Conservation (phyloP, 164 flowering plant species). For the Cinnamomum chago region DNA sequence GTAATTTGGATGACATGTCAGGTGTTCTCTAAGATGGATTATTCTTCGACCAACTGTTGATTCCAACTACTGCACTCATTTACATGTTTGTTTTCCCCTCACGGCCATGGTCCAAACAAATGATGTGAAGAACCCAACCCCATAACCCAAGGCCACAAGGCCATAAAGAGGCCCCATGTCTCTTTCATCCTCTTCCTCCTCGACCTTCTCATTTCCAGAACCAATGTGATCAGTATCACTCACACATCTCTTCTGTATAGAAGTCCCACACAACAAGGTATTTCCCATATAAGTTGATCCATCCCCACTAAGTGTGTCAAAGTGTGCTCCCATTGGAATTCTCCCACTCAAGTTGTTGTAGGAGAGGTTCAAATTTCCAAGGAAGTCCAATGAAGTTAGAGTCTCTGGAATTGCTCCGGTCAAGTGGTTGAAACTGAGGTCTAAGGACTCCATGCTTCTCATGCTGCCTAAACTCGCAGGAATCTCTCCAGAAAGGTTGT, state of each 20-base stretch:
- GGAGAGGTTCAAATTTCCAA: constrained; percentile 7
- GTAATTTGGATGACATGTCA: too few species aligned
- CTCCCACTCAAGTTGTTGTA: constrained; percentile 21
- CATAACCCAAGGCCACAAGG: constrained; percentile 5
- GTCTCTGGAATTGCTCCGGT: neutral
- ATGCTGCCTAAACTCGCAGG: constrained; percentile 5
- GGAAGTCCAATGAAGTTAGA: constrained; percentile 12
- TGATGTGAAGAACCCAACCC: constrained; percentile 12
- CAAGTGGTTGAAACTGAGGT: neutral
- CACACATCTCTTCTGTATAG: neutral
- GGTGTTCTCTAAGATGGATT: too few species aligned
- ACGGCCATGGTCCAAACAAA: neutral
- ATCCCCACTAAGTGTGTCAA: constrained; percentile 11
- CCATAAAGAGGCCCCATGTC: neutral
- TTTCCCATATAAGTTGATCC: constrained; percentile 17
- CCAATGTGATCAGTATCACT: neutral
- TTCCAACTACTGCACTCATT: too few species aligned
- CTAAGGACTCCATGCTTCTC: neutral
- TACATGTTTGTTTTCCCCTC: too few species aligned
- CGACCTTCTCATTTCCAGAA: neutral
- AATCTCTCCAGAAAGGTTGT: constrained; percentile 10
- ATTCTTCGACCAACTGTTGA: too few species aligned
- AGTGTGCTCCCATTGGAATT: constrained; percentile 15
- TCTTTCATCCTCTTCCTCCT: neutral
- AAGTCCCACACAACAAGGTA: constrained; percentile 10